Evolutionary conservation across 352 stramenopile genomes (phyloP).

Genomic region (Hyphochytrium catenoides): DNA sequence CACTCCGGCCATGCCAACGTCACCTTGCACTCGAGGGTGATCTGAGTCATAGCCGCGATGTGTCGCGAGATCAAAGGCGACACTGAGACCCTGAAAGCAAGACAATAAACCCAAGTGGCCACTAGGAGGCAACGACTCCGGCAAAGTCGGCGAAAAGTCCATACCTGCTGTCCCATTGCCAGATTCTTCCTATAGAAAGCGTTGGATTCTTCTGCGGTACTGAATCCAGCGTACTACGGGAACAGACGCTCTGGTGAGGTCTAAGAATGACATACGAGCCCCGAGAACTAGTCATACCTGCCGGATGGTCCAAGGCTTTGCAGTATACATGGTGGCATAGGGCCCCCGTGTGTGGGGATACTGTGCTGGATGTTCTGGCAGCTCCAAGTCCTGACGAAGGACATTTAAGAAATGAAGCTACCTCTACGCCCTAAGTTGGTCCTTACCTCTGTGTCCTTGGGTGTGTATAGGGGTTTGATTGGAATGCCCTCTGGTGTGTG

Average conservation of each 20-base stretch:
- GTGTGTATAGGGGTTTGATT: constrained; percentile 86
- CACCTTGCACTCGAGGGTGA: constrained; percentile 74
- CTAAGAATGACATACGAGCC: not conserved
- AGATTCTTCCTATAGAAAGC: constrained; percentile 85
- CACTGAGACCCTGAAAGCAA: constrained; percentile 75
- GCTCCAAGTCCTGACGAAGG: constrained; percentile 16
- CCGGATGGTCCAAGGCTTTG: constrained; percentile 75
- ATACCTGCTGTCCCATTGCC: constrained; percentile 59
- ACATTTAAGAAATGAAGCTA: not conserved
- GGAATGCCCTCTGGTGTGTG: constrained; percentile 72
- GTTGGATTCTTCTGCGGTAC: constrained; percentile 87
- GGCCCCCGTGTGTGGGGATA: constrained; percentile 78
- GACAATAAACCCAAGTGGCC: constrained; percentile 20
- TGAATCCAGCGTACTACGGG: constrained; percentile 81
- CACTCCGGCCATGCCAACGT: constrained; percentile 93
- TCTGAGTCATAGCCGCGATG: constrained; percentile 92
- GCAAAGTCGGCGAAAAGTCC: not conserved
- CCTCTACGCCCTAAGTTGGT: not conserved
- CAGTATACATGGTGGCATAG: constrained; percentile 93
- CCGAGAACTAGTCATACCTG: constrained; percentile 18
- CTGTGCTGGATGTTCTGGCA: constrained; percentile 41
- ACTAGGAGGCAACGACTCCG: not conserved
- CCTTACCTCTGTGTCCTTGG: constrained; percentile 29
- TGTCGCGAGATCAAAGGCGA: constrained; percentile 93
- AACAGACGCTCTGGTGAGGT: constrained; percentile 1